Evolutionary conservation across 2,329 filamentous ascomycete genomes (phyloP), one percentile per base, ranked within the genome.

Genomic region (Cladophialophora psammophila): DNA sequence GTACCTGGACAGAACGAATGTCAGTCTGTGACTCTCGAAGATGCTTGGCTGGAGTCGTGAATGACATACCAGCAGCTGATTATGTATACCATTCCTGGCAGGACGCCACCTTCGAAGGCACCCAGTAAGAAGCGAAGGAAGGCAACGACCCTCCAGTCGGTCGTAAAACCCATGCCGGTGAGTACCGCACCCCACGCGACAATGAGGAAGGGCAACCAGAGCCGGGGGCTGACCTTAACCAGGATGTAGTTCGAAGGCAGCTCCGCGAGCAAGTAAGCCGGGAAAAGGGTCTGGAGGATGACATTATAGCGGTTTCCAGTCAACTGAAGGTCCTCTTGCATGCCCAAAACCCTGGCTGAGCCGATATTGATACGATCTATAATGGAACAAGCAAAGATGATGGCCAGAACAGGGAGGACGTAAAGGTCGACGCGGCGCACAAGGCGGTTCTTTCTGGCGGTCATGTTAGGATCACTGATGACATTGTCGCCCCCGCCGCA

Each of bases 61-160:
- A 9, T 34, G 18, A 58, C 61, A 45, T 48, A 1, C 73, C 73
- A 65, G 45, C 56, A 59, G 18, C 56, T 60, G 26, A 54, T 48
- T 20, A 54, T 32, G 50, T 32, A 54, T 8, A 64, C 63, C 8
- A 69, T 36, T 31, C 71, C 68, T 8, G 63, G 66, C 18, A 71
- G 70, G 50, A 67, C 42, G 26, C 64, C 57, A 55, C 76, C 86
- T 76, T 91, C 90, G 35, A 91, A 82, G 2, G 89, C 68, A 60
- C 90, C 90, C 13, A 91, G 81, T 1, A 91, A 54, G 15, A 67
- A 63, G 55, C 73, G 63, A 50, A 74, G 59, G 31, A 59, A 69
- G 53, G 68, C 65, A 64, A 75, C 68, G 31, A 67, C 60, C 20
- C 67, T 40, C 69, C 70, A 75, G 10, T 66, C 58, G 18, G 71